A percentile compares a stretch with the other conserved stretches of the same genome.
Conservation (phyloP, 768 basidiomycete species). For the Suillus sp. region DNA sequence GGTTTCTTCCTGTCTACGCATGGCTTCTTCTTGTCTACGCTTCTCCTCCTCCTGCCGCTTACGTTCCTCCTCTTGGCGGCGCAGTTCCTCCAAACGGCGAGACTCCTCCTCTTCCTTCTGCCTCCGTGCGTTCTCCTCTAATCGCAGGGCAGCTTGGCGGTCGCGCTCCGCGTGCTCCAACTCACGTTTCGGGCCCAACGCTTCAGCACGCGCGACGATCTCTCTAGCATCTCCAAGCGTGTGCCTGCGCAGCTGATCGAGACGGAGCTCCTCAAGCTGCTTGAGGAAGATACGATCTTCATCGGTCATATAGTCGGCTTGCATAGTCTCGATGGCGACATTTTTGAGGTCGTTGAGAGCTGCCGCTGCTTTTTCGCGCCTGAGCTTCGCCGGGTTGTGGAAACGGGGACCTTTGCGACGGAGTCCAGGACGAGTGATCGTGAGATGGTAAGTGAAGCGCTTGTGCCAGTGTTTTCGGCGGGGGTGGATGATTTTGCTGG, state of each 20-base stretch:
- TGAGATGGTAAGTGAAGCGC: constrained; percentile 17
- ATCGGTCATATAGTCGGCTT: constrained; percentile 14
- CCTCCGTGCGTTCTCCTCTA: constrained; percentile 18
- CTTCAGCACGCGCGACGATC: constrained; percentile 26
- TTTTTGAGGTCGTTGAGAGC: constrained; percentile 10
- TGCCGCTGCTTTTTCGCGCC: constrained; percentile 3
- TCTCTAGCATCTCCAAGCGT: constrained; percentile 27
- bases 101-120: constrained; percentile 17
- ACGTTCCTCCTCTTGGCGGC: constrained; percentile 15
- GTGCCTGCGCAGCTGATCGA: constrained; percentile 17
- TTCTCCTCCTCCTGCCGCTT: constrained; percentile 21
- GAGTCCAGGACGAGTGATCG: constrained; percentile 4
- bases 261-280: constrained; percentile 22
- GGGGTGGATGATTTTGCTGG: background rate
- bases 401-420: constrained; percentile 13
- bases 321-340: constrained; percentile 19
- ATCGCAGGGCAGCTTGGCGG: constrained; percentile 17
- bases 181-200: constrained; percentile 15
- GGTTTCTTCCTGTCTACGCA: constrained; percentile 18
- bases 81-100: constrained; percentile 25
- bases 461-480: constrained; percentile 25
- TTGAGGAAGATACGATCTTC: constrained; percentile 30
- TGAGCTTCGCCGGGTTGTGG: background rate
- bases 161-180: constrained; percentile 26
- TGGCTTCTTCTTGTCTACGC: constrained; percentile 9